Conservation (phyloP, 495 filamentous ascomycete genomes). For the Aspergillus heteromorphus region DNA sequence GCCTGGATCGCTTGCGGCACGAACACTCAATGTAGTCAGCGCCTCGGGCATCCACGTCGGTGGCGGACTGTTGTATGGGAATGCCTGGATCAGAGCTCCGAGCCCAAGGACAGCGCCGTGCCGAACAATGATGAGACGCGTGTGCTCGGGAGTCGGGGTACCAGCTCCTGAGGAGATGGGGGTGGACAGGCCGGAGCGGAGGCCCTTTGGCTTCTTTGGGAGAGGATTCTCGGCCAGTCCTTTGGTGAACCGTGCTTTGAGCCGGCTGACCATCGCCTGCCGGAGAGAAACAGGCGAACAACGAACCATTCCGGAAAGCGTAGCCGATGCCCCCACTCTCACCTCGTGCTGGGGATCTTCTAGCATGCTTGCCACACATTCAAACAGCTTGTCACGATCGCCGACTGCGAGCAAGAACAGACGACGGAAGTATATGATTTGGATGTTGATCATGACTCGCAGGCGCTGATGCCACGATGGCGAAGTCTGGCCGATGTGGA, state of each 20-base stretch:
- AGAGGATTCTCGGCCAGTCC: constrained; percentile 75
- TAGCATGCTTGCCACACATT: constrained; percentile 89
- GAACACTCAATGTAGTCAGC: constrained; percentile 75
- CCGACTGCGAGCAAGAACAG: constrained; percentile 81
- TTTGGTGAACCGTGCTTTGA: constrained; percentile 75
- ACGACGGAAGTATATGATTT: constrained; percentile 96
- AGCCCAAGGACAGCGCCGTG: constrained; percentile 92
- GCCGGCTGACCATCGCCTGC: constrained; percentile 62
- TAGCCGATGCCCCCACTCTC: constrained; percentile 83
- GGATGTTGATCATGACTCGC: constrained; percentile 97
- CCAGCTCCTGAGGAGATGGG: constrained; percentile 55
- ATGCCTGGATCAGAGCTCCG: constrained; percentile 89
- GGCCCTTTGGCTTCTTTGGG: constrained; percentile 62
- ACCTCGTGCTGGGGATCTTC: constrained; percentile 91
- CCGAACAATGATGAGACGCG: constrained; percentile 68
- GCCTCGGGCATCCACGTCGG: constrained; percentile 93
- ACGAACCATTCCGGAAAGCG: constrained; percentile 94
- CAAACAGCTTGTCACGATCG: constrained; percentile 76
- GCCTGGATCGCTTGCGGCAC: constrained; percentile 81
- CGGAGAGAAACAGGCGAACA: constrained; percentile 86
- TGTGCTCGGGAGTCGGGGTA: constrained; percentile 78
- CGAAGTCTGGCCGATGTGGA: constrained; percentile 80
- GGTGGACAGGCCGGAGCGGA: constrained; percentile 31
- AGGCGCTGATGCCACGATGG: constrained; percentile 95
- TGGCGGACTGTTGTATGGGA: constrained; percentile 90